Base-by-base conservation (phyloP, 139 green algal genomes). In the Desmodesmus armatus region DNA sequence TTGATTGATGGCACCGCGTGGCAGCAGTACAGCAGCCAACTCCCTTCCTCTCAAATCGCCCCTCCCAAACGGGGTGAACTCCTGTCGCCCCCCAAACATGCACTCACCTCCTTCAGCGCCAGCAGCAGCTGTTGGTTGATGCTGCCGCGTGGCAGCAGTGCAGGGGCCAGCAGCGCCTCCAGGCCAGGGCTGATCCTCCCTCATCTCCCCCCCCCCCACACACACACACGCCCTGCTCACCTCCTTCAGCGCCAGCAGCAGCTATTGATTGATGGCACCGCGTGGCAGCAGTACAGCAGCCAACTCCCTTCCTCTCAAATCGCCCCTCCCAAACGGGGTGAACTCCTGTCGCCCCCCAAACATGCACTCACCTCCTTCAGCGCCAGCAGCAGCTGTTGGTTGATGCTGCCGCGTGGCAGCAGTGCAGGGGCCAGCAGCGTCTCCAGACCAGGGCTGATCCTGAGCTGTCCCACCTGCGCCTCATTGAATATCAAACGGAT, bases 1-100 rank as follows among this genome's bases (percentile, higher is more conserved):
- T 47, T 92, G 89, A 33, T 93, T 81, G 11, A 67, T 27, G 33
- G 71, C 84, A 53, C 71, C 78, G 39, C 91, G 79, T 9, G 91
- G 90, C 78, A 94, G 85, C 65, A 92, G 39, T 3, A 90, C 91
- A 19, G 91, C 86, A 0, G 90, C 90, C 5, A 94, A n/a, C n/a
- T n/a, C n/a, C n/a, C n/a, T n/a, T n/a, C n/a, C n/a, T n/a, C n/a
- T n/a, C n/a, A n/a, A n/a, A n/a, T n/a, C n/a, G n/a, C n/a, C n/a
- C n/a, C n/a, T n/a, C n/a, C n/a, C n/a, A n/a, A n/a, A n/a, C n/a
- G n/a, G n/a, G n/a, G n/a, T n/a, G n/a, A n/a, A n/a, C n/a, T n/a
- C n/a, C n/a, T n/a, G n/a, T n/a, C n/a, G n/a, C n/a, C n/a, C n/a
- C n/a, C n/a, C n/a, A n/a, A n/a, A n/a, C n/a, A n/a, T n/a, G 63